Conservation (phyloP, 1,139 yeast genomes). For the Yamadazyma atlantica region DNA sequence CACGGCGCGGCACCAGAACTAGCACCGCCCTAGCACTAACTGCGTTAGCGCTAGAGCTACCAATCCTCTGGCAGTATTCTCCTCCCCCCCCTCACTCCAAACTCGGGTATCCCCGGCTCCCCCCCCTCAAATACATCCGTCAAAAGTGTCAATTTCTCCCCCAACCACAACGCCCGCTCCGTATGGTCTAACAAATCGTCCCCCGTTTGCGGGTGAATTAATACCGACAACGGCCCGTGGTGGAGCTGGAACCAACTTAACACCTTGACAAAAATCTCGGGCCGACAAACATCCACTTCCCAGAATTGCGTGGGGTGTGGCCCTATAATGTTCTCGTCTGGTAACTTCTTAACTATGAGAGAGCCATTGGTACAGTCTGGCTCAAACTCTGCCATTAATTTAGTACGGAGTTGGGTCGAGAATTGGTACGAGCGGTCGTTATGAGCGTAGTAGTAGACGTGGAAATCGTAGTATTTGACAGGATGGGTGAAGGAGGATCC, state of each 20-base stretch:
- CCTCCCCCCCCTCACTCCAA: not conserved
- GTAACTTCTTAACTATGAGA: conserved; percentile 30
- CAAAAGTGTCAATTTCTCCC: conserved; percentile 32
- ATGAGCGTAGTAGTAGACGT: conserved; percentile 20
- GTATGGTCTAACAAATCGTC: conserved; percentile 52
- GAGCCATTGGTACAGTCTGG: conserved; percentile 26
- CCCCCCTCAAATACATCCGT: not conserved
- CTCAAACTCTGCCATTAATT: conserved; percentile 25
- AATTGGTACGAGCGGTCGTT: not conserved
- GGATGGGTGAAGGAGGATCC: conserved; percentile 25
- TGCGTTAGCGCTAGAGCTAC: too few species aligned
- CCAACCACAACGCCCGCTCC: conserved; percentile 53
- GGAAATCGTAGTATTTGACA: conserved; percentile 35
- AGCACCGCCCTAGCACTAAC: too few species aligned
- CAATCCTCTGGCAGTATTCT: conserved; percentile 7
- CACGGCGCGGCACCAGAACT: too few species aligned
- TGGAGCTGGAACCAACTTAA: conserved; percentile 47
- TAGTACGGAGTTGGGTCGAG: conserved; percentile 20
- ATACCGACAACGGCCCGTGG: conserved; percentile 51
- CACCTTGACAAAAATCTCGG: conserved; percentile 26
- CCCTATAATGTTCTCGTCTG: conserved; percentile 30
- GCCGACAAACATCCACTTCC: conserved; percentile 39
- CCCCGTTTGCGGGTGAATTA: conserved; percentile 53
- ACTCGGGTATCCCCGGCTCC: not conserved
- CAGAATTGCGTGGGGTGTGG: conserved; percentile 55